Evolutionary conservation across 2,329 filamentous ascomycete genomes (phyloP).

Genomic region (Fusarium sublunatum): DNA sequence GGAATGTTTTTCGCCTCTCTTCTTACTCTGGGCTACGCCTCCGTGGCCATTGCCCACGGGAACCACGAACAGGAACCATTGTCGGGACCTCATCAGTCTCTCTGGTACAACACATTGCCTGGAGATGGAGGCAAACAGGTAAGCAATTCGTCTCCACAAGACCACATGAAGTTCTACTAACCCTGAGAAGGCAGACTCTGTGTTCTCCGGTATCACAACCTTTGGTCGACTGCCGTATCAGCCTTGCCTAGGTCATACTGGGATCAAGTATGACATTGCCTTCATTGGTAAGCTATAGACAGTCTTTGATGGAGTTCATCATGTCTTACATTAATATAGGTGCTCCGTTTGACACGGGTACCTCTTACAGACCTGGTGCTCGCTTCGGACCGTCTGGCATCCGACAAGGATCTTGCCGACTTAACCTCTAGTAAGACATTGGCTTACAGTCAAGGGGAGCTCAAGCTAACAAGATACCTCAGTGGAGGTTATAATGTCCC

Average conservation of each 20-base stretch:
- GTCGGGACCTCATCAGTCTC: constrained; percentile 74
- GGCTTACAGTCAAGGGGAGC: neutral
- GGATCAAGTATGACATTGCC: constrained; percentile 83
- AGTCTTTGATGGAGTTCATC: constrained; percentile 19
- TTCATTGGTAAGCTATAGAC: constrained; percentile 71
- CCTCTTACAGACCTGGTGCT: constrained; percentile 84
- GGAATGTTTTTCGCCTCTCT: constrained; percentile 49
- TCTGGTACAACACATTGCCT: constrained; percentile 87
- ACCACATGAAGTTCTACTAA: neutral
- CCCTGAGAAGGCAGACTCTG: constrained; percentile 75
- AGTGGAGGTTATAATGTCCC: constrained; percentile 91
- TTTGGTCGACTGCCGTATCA: constrained; percentile 83
- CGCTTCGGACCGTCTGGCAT: constrained; percentile 88
- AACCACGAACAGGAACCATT: constrained; percentile 69
- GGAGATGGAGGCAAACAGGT: constrained; percentile 88
- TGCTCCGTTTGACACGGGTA: constrained; percentile 87
- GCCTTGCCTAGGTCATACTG: constrained; percentile 77
- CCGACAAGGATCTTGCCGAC: constrained; percentile 83
- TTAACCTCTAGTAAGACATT: constrained; percentile 83
- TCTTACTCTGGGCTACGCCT: constrained; percentile 57
- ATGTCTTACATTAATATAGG: constrained; percentile 56
- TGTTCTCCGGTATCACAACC: constrained; percentile 89
- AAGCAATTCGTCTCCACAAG: neutral
- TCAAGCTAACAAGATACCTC: constrained; percentile 30
- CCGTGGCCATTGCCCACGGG: constrained; percentile 68